Evolutionary conservation across 805 yeast species (phyloP).

Genomic region (Candida lessepsii): DNA sequence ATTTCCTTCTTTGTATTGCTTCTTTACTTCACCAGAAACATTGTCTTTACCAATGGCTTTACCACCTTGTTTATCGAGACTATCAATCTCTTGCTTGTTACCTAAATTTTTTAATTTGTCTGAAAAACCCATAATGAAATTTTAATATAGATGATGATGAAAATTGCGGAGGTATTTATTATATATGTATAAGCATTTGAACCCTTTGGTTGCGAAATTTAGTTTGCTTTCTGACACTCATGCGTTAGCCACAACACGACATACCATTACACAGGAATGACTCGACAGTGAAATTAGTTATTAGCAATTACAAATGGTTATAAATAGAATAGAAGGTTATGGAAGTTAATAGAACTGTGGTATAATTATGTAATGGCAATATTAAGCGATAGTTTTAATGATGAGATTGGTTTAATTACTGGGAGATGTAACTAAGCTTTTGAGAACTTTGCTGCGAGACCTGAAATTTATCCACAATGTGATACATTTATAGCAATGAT

Average conservation of each 20-base stretch:
- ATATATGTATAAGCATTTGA: slow-evolving; percentile 3
- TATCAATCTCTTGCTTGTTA: slow-evolving; percentile 25
- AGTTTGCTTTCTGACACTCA: slow-evolving; percentile 12
- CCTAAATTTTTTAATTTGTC: slow-evolving; percentile 34
- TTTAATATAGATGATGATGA: neutral
- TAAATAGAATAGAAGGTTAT: too few species aligned
- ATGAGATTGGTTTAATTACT: too few species aligned
- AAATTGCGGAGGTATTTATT: neutral
- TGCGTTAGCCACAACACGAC: slow-evolving; percentile 4
- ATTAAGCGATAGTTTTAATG: too few species aligned
- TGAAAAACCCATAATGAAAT: slow-evolving; percentile 32
- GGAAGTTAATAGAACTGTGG: too few species aligned
- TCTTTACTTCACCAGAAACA: slow-evolving; percentile 24
- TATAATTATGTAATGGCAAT: too few species aligned
- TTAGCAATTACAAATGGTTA: too few species aligned
- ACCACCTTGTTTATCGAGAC: slow-evolving; percentile 30
- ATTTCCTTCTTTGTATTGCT: slow-evolving; percentile 32
- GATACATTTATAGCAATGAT: too few species aligned
- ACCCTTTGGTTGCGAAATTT: slow-evolving; percentile 13
- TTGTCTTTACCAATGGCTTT: slow-evolving; percentile 27
- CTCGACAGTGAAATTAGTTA: too few species aligned
- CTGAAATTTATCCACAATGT: too few species aligned
- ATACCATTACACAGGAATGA: slow-evolving; percentile 3
- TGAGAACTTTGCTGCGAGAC: too few species aligned
- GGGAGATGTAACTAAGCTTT: too few species aligned